These are phyloP conservation scores for Suhomyces wounanorum DNA, from an alignment of 1,139 yeast genomes.

Conservation along the genomic window DNA sequence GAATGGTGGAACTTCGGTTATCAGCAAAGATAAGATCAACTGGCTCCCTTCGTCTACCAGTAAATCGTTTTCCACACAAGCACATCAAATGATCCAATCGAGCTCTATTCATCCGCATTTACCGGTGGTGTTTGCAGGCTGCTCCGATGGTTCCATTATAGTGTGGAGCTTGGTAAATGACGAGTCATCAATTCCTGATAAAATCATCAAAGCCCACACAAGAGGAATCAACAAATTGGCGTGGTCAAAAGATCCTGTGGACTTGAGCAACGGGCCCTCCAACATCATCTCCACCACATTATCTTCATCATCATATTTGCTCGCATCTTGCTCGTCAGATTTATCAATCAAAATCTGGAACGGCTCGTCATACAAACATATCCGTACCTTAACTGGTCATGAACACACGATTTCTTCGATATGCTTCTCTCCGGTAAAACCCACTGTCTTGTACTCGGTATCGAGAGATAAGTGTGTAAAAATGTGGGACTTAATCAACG, in stretches of 20 bases:
- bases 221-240: conserved; percentile 64
- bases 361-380: conserved; percentile 51
- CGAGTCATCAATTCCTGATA: conserved; percentile 63
- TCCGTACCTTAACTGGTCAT: conserved; percentile 80
- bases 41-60: conserved; percentile 73
- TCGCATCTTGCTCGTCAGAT: conserved; percentile 75
- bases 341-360: conserved; percentile 74
- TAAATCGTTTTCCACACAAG: conserved; percentile 54
- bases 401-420: conserved; percentile 82
- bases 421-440: conserved; percentile 46
- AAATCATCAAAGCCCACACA: conserved; percentile 74
- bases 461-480: conserved; percentile 77
- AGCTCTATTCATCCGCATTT: conserved; percentile 73
- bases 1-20: conserved; percentile 8
- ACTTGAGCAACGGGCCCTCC: conserved; percentile 19
- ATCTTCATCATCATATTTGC: conserved; percentile 20
- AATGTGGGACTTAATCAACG: conserved; percentile 75
- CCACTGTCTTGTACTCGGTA: conserved; percentile 58
- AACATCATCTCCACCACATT: neutral
- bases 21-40: conserved; percentile 42
- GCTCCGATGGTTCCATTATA: conserved; percentile 72
- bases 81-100: conserved; percentile 58
- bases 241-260: conserved; percentile 47
- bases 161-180: conserved; percentile 70
- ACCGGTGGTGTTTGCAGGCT: conserved; percentile 66